Conservation (phyloP, 495 filamentous ascomycete genomes). For the Rhypophila decipiens region DNA sequence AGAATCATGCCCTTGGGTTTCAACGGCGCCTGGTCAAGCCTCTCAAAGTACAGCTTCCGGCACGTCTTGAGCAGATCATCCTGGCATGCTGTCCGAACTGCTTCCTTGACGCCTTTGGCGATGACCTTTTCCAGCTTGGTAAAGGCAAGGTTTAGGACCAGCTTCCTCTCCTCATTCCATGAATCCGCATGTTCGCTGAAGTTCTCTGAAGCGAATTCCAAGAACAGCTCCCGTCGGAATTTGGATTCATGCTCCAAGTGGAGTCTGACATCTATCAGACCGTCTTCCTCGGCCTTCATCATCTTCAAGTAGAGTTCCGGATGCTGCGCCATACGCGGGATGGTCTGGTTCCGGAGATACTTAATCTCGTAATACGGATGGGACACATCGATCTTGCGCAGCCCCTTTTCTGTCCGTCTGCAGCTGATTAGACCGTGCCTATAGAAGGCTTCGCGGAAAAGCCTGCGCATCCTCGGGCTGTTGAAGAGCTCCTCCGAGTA, state of each 20-base stretch:
- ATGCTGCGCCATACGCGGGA: conserved; percentile 68
- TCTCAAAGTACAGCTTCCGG: conserved; percentile 75
- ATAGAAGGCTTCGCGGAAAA: conserved; percentile 77
- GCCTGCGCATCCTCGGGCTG: conserved; percentile 85
- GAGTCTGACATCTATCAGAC: conserved; percentile 76
- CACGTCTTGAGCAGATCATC: conserved; percentile 76
- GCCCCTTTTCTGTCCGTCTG: conserved; percentile 84
- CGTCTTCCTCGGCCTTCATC: conserved; percentile 93
- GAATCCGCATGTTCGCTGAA: conserved; percentile 91
- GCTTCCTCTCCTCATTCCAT: conserved; percentile 82
- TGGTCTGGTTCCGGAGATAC: conserved; percentile 81
- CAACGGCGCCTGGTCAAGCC: conserved; percentile 90
- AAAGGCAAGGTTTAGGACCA: conserved; percentile 76
- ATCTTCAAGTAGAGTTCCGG: conserved; percentile 90
- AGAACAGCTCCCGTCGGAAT: conserved; percentile 66
- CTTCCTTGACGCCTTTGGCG: conserved; percentile 86
- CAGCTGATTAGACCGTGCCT: conserved; percentile 75
- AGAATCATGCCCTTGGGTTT: conserved; percentile 90
- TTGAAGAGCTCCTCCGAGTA: conserved; percentile 85
- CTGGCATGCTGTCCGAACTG: conserved; percentile 83
- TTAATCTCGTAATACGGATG: conserved; percentile 98
- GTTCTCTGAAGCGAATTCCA: conserved; percentile 86
- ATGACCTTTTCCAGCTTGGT: conserved; percentile 76
- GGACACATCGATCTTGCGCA: conserved; percentile 90
- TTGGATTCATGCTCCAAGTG: conserved; percentile 65